Evolutionary conservation across 495 filamentous ascomycete genomes (phyloP).

Genomic region (Bryoglossum gracile): DNA sequence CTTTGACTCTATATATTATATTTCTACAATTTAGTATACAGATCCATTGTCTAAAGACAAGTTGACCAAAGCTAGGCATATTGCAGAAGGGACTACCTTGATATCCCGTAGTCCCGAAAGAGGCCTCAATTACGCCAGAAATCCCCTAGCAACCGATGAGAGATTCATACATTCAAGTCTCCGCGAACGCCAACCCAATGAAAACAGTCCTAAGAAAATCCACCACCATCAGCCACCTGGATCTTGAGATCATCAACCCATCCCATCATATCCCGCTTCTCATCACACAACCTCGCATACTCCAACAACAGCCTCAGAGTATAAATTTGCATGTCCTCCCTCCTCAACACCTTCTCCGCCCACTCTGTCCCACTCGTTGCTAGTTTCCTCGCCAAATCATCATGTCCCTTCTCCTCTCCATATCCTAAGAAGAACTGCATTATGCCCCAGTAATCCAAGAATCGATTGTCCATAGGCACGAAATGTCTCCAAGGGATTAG

Average conservation of each 20-base stretch:
- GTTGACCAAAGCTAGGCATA: no score
- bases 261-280: constrained; percentile 50
- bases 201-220: no score
- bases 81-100: no score
- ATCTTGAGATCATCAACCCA: constrained; percentile 28
- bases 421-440: constrained; percentile 70
- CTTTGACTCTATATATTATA: no score
- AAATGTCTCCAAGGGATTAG: constrained; percentile 64
- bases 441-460: constrained; percentile 62
- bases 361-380: constrained; percentile 60
- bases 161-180: no score
- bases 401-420: constrained; percentile 1
- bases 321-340: constrained; percentile 80
- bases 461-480: constrained; percentile 76
- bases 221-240: no score
- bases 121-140: no score
- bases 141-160: no score
- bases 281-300: constrained; percentile 61
- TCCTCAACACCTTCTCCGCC: constrained; percentile 57
- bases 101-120: no score
- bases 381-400: constrained; percentile 34
- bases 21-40: no score
- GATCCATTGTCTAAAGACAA: no score
- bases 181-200: no score
- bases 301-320: constrained; percentile 71